Base-by-base conservation (phyloP, 352 stramenopile species). In the Phytophthora hibernalis region DNA sequence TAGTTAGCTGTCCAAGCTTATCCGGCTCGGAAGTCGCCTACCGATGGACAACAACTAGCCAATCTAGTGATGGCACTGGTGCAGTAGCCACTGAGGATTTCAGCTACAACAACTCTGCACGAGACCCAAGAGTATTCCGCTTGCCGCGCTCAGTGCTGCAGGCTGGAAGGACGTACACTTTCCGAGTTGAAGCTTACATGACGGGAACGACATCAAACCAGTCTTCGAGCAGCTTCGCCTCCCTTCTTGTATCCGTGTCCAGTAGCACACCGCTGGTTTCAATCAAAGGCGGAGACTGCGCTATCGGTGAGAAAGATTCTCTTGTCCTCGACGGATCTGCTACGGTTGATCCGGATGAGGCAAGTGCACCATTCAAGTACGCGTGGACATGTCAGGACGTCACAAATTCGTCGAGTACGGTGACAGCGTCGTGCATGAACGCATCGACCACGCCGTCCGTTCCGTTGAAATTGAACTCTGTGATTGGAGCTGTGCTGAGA, bases 81-180 rank as follows among this genome's bases (percentile, higher is more conserved):
- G 53, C 70, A 16, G 33, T 54, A 10, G 28, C 47, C 3, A 59
- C 43, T 13, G 66, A 83, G 26, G 65, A 83, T 18, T 63, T 90
- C 18, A 85, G 73, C 22, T 63, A 72, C 10, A 74, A 66, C 22
- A 91, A 92, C 48, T 74, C 67, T 0, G 85, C 83, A n/a, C 76
- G 79, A 43, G 81, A 92, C 38, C 82, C 85, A 4, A 79, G 82
- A 12, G 64, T 85, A 6, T 94, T 91, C 44, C 79, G 72, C 15
- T 50, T 92, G 0, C 48, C 73, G 0, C 68, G 79, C 2, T 69
- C 77, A 5, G 49, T 63, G 9, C 55, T 94, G 0, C 55, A 74
- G 16, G 65, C 68, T 5, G 76, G 72, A 2, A 68, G 64, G n/a
- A 80, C 72, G 2, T 92, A 92, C 45, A 77, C 66, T n/a, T 88